Conservation (phyloP, 139 green algal genomes). For the Chlorella sp. region DNA sequence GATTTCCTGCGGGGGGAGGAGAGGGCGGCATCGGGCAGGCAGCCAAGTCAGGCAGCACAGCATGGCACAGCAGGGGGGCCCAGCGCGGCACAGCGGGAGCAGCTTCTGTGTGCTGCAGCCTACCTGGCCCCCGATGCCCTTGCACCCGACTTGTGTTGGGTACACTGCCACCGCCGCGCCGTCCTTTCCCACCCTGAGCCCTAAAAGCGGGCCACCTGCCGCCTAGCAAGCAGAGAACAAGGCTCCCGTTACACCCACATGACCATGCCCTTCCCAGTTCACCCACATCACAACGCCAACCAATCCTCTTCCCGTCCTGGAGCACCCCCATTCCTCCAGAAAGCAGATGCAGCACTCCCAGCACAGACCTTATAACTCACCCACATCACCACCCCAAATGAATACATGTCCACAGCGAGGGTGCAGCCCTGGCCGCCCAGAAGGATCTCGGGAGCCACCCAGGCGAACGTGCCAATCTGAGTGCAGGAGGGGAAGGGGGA, state of each 20-base stretch:
- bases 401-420: constrained; percentile 1
- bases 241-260: no score
- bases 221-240: no score
- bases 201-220: no score
- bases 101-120: no score
- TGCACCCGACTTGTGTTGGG: no score
- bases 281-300: not conserved
- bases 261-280: not conserved
- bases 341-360: no score
- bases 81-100: not conserved
- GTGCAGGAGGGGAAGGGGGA: not conserved
- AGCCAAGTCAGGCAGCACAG: not conserved
- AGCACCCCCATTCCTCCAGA: no score
- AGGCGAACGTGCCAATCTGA: not conserved
- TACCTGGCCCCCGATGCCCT: no score
- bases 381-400: not conserved
- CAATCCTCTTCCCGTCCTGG: not conserved
- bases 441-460: not conserved
- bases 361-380: not conserved
- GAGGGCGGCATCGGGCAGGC: not conserved
- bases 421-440: not conserved
- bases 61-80: not conserved
- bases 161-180: no score
- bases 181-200: no score
- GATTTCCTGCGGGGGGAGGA: not conserved